A percentile compares a stretch with the other conserved stretches of the same genome.
These are phyloP conservation scores for Candida pseudoviswanathii DNA, from an alignment of 1,139 yeast genomes.

Conservation along the genomic window DNA sequence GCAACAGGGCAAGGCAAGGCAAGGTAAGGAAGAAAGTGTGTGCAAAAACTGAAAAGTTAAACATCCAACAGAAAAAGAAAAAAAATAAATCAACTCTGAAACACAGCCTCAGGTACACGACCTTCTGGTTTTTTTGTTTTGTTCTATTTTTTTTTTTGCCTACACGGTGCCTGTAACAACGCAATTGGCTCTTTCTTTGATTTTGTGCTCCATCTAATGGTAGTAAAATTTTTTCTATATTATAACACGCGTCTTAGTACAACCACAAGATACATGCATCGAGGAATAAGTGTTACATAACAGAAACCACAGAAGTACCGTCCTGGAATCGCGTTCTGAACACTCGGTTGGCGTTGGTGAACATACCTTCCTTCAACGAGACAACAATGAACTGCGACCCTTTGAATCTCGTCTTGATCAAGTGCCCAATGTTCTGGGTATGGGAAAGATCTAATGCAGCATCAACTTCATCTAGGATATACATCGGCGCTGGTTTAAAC, in stretches of 20 bases:
- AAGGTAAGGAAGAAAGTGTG: background rate
- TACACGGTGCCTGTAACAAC: no score
- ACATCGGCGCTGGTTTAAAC: slow-evolving; percentile 98
- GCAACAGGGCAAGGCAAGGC: background rate
- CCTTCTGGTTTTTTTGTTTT: background rate
- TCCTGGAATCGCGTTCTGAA: slow-evolving; percentile 94
- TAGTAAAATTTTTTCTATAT: background rate
- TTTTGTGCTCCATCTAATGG: background rate
- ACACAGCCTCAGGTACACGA: background rate
- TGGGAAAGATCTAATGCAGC: slow-evolving; percentile 97
- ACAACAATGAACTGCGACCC: slow-evolving; percentile 97
- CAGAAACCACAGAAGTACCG: slow-evolving; percentile 90
- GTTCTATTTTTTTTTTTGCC: background rate
- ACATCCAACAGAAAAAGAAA: background rate
- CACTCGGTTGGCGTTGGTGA: slow-evolving; percentile 92
- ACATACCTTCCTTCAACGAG: slow-evolving; percentile 96
- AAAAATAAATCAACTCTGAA: no score
- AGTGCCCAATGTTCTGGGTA: slow-evolving; percentile 95
- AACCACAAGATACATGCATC: background rate
- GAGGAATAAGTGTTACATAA: slow-evolving; percentile 31
- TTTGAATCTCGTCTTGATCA: slow-evolving; percentile 90
- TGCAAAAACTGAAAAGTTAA: background rate
- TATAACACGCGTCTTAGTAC: slow-evolving; percentile 3
- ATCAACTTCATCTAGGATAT: slow-evolving; percentile 94
- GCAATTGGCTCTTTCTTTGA: background rate